Percentiles rank a stretch among this genome's conserved stretches.
phyloP scores from a whole-genome alignment of 495 filamentous ascomycete genomes.

The Trichoderma erinaceum region DNA sequence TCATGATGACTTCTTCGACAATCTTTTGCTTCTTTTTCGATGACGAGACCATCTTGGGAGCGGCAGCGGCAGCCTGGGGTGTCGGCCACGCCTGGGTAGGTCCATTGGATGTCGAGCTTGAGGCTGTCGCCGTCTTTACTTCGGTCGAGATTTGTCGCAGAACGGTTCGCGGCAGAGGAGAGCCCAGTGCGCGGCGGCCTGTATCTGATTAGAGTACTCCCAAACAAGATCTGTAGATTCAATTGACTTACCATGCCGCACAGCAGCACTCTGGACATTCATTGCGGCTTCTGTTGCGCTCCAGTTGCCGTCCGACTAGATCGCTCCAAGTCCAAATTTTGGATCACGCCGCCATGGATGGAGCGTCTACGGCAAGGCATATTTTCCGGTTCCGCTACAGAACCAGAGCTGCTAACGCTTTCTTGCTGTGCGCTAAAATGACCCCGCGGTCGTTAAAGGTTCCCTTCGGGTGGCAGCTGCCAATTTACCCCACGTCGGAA shows the following conservation, averaged over 20 bases:
- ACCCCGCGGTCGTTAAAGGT: background rate
- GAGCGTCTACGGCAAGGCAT: background rate
- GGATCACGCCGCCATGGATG: slow-evolving; percentile 5
- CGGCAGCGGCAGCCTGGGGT: slow-evolving; percentile 1
- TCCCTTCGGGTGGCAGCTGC: background rate
- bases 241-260: slow-evolving; percentile 17
- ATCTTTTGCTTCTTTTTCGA: slow-evolving; percentile 14
- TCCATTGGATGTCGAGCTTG: background rate
- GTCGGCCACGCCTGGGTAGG: background rate
- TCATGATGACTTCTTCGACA: slow-evolving; percentile 11
- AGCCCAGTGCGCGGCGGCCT: slow-evolving; percentile 9
- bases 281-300: slow-evolving; percentile 8
- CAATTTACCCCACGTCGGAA: background rate
- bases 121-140: background rate
- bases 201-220: background rate
- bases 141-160: slow-evolving; percentile 17
- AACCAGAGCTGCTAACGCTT: too few relatives aligned
- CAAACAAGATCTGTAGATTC: background rate
- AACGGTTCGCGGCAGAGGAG: slow-evolving; percentile 2
- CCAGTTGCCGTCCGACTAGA: slow-evolving; percentile 4
- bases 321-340: background rate
- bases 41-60: slow-evolving; percentile 6
- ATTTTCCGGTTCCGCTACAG: slow-evolving; percentile 5
- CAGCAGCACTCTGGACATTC: slow-evolving; percentile 11
- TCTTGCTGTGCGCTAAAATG: background rate